A percentile compares a stretch with the other conserved stretches of the same genome.
Conservation (phyloP, 306 rosid genomes). For the Canavalia ensiformis region DNA sequence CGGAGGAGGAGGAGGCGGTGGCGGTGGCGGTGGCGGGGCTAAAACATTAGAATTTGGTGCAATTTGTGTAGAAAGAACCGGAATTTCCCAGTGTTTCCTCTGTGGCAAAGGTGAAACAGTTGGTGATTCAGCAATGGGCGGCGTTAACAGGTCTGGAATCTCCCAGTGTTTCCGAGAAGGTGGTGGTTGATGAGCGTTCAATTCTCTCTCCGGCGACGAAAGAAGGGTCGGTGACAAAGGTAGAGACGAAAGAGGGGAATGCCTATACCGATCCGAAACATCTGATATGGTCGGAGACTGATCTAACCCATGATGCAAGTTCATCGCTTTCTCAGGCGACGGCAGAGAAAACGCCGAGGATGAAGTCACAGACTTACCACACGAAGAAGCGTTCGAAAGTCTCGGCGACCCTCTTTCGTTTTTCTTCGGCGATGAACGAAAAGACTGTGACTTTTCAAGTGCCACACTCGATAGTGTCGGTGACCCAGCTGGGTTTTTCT, state of each 20-base stretch:
- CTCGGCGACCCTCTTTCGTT: constrained; percentile 45
- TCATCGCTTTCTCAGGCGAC: constrained; percentile 50
- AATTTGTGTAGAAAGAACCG: constrained; percentile 45
- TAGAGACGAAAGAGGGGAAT: constrained; percentile 54
- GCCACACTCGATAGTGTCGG: neutral
- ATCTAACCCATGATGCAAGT: constrained; percentile 50
- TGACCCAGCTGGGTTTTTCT: constrained; percentile 39
- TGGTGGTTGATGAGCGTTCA: constrained; percentile 18
- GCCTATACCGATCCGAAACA: constrained; percentile 61
- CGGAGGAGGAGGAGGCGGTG: constrained; percentile 35
- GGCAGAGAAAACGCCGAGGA: constrained; percentile 62
- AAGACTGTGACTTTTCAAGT: constrained; percentile 38
- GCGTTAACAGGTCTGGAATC: constrained; percentile 55
- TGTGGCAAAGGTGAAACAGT: constrained; percentile 43
- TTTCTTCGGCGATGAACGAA: constrained; percentile 29
- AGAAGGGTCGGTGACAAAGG: constrained; percentile 58
- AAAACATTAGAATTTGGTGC: constrained; percentile 36
- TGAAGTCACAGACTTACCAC: constrained; percentile 40
- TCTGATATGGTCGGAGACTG: constrained; percentile 63
- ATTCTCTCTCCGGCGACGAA: constrained; percentile 61
- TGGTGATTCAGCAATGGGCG: constrained; percentile 46
- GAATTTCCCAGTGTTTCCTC: constrained; percentile 62
- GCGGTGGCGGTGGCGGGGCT: constrained; percentile 45
- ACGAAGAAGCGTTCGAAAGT: constrained; percentile 54
- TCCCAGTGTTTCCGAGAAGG: constrained; percentile 57